Evolutionary conservation across 2,329 filamentous ascomycete genomes (phyloP).

Genomic region (Dactylellina cionopaga): DNA sequence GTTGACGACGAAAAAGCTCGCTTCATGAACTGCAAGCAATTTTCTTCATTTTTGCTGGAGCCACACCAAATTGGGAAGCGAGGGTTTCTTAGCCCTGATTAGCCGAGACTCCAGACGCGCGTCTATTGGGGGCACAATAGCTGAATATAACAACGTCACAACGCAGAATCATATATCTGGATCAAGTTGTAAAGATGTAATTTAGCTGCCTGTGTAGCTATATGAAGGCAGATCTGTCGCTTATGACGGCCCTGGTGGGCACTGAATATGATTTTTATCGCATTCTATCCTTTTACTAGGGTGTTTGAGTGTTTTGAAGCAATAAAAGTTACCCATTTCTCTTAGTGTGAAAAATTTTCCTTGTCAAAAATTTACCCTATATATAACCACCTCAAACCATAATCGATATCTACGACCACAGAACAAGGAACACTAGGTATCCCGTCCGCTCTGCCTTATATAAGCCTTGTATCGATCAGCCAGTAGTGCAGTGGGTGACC

Average conservation of each 20-base stretch:
- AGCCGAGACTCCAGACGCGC: background rate
- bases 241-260: too few species aligned
- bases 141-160: background rate
- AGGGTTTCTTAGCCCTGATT: conserved; percentile 46
- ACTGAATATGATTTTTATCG: too few species aligned
- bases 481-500: conserved; percentile 32
- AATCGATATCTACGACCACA: conserved; percentile 23
- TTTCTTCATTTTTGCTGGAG: conserved; percentile 1
- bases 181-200: background rate
- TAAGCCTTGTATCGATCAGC: too few species aligned
- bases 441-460: too few species aligned
- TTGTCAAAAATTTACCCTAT: background rate
- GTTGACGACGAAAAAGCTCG: background rate
- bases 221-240: too few species aligned
- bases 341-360: background rate
- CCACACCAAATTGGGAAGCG: conserved; percentile 21
- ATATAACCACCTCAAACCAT: background rate
- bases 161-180: background rate
- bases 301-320: too few species aligned
- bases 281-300: too few species aligned
- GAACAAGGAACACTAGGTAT: conserved; percentile 3
- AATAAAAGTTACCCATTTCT: too few species aligned
- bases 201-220: too few species aligned
- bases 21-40: background rate
- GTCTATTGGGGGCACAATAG: background rate